Evolutionary conservation across 2,329 filamentous ascomycete genomes (phyloP).

Genomic region (Sphaerostilbella broomeana): DNA sequence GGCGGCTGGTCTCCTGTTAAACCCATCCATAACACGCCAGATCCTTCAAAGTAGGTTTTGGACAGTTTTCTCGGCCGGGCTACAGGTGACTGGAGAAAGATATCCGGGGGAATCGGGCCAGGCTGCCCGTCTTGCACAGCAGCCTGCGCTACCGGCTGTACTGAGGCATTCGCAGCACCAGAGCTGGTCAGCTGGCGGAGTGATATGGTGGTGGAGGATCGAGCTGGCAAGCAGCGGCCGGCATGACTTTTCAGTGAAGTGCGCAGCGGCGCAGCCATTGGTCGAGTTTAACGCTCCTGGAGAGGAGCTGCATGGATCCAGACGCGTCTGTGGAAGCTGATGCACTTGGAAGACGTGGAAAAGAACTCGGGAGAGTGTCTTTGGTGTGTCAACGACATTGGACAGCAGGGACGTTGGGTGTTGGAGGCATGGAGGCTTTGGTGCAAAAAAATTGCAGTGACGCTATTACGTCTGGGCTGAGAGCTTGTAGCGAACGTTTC

Average conservation of each 20-base stretch:
- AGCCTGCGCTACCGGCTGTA: conserved; percentile 20
- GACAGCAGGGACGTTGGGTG: too few species aligned
- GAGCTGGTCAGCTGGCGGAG: conserved; percentile 25
- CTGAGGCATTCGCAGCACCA: conserved; percentile 25
- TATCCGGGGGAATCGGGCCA: conserved; percentile 8
- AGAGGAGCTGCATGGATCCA: conserved; percentile 10
- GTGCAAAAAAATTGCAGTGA: too few species aligned
- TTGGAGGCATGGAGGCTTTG: neutral
- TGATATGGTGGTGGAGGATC: conserved; percentile 17
- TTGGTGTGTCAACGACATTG: conserved; percentile 1
- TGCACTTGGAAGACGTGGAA: neutral
- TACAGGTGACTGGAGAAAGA: conserved; percentile 7
- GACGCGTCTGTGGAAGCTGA: neutral
- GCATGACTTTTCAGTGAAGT: conserved; percentile 21
- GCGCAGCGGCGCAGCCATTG: conserved; percentile 31
- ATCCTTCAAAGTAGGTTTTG: conserved; percentile 28
- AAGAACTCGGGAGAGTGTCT: neutral
- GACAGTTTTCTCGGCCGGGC: conserved; percentile 14
- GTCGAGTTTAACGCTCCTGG: conserved; percentile 13
- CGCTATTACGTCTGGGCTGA: too few species aligned
- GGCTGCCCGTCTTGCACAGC: neutral
- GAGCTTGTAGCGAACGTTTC: too few species aligned
- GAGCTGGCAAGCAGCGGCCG: conserved; percentile 13
- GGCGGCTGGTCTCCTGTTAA: conserved; percentile 30
- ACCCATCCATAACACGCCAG: conserved; percentile 24